Evolutionary conservation across 1,139 yeast genomes (phyloP).

Genomic region (Hansenula lynferdii): DNA sequence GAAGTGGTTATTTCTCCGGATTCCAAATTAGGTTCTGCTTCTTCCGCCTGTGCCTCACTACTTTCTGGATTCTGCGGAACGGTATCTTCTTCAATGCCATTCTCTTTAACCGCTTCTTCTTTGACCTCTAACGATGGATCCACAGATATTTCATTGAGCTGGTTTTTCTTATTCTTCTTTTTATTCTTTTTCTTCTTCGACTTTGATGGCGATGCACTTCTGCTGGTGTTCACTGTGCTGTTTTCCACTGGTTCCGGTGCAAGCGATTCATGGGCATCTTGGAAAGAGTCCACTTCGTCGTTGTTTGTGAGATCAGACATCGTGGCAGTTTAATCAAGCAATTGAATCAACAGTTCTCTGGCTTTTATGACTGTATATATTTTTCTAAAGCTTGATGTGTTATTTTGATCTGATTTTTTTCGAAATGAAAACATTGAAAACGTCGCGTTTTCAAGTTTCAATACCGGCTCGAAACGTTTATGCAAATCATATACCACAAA

Average conservation of each 20-base stretch:
- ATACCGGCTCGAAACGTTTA: background rate
- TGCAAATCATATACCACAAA: too few relatives aligned
- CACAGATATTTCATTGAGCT: too few relatives aligned
- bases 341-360: background rate
- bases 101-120: background rate
- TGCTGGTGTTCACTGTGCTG: background rate
- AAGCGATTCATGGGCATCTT: constrained; percentile 3
- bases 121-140: too few relatives aligned
- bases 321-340: background rate
- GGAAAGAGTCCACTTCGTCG: constrained; percentile 3
- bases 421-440: constrained; percentile 1
- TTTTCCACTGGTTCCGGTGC: background rate
- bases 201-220: constrained; percentile 3
- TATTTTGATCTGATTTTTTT: constrained; percentile 1
- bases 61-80: constrained; percentile 1
- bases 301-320: background rate
- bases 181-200: constrained; percentile 6
- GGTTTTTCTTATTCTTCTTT: constrained; percentile 4
- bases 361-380: too few relatives aligned
- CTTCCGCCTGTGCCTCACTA: constrained; percentile 1
- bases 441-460: background rate
- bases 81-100: background rate
- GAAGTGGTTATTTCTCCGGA: too few relatives aligned
- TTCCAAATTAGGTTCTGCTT: background rate
- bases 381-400: background rate